Conservation (phyloP, 345 rosid genomes). For the Brassica juncea region DNA sequence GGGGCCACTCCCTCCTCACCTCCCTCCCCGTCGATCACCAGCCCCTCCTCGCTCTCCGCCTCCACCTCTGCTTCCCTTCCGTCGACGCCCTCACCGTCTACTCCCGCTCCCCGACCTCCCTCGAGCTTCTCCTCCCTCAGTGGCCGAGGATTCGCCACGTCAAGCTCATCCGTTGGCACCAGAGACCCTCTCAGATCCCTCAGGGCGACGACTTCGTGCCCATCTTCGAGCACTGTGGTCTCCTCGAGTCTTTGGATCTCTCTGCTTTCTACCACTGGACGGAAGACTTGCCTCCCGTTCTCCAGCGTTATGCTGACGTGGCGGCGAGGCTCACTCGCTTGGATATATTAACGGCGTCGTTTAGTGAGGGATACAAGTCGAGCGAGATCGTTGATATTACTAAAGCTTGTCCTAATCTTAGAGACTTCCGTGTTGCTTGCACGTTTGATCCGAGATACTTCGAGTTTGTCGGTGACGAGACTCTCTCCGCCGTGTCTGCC, state of each 20-base stretch:
- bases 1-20: slow-evolving; percentile 68
- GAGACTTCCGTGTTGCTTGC: slow-evolving; percentile 61
- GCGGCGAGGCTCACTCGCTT: slow-evolving; percentile 52
- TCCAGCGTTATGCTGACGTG: slow-evolving; percentile 48
- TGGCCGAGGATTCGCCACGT: slow-evolving; percentile 65
- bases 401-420: slow-evolving; percentile 62
- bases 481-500: slow-evolving; percentile 57
- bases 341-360: slow-evolving; percentile 68
- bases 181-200: slow-evolving; percentile 47
- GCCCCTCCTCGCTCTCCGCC: slow-evolving; percentile 58
- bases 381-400: slow-evolving; percentile 64
- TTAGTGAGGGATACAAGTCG: slow-evolving; percentile 76
- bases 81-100: slow-evolving; percentile 55
- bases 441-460: slow-evolving; percentile 75
- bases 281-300: slow-evolving; percentile 83
- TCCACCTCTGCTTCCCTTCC: slow-evolving; percentile 57
- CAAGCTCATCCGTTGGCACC: slow-evolving; percentile 93
- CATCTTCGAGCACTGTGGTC: slow-evolving; percentile 56
- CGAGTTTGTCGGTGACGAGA: slow-evolving; percentile 75
- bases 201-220: slow-evolving; percentile 60
- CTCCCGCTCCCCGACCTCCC: slow-evolving; percentile 57
- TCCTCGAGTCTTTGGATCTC: slow-evolving; percentile 56
- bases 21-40: slow-evolving; percentile 44
- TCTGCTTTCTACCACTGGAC: slow-evolving; percentile 88
- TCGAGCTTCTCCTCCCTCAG: slow-evolving; percentile 55